Conservation (phyloP, 176 grass and related monocot genomes). For the Musa itinerans region DNA sequence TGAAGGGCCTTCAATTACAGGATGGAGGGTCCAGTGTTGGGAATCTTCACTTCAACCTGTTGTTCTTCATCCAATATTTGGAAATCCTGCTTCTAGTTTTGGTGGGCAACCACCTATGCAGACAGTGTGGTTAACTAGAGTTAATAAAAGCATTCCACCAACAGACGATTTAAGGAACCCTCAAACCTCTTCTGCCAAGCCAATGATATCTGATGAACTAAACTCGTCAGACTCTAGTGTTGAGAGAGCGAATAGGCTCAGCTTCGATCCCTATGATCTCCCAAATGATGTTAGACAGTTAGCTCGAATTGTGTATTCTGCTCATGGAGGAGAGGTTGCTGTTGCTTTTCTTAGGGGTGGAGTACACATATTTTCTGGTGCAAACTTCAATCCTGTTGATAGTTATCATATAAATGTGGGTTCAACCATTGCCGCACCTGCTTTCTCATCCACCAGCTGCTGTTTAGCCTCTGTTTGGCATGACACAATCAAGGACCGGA, state of each 20-base stretch:
- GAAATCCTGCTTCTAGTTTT: conserved; percentile 61
- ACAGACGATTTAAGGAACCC: conserved; percentile 92
- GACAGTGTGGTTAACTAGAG: conserved; percentile 92
- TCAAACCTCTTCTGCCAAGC: conserved; percentile 56
- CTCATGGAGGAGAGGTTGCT: conserved; percentile 86
- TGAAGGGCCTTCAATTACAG: conserved; percentile 97
- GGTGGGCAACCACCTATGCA: conserved; percentile 82
- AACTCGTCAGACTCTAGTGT: conserved; percentile 94
- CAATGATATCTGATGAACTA: conserved; percentile 61
- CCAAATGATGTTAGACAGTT: conserved; percentile 94
- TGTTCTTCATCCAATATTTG: conserved; percentile 99
- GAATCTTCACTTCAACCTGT: conserved; percentile 90
- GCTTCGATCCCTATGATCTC: conserved; percentile 93
- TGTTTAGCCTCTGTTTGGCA: conserved; percentile 97
- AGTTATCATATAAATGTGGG: conserved; percentile 96
- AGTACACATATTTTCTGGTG: conserved; percentile 93
- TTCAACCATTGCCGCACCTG: conserved; percentile 90
- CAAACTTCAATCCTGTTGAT: conserved; percentile 83
- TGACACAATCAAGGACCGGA: conserved; percentile 88
- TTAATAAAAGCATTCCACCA: conserved; percentile 90
- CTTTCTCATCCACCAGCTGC: conserved; percentile 88
- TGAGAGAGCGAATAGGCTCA: conserved; percentile 79
- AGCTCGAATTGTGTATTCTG: conserved; percentile 95
- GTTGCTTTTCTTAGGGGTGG: conserved; percentile 87
- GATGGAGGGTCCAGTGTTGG: conserved; percentile 98